A percentile compares a stretch with the other conserved stretches of the same genome.
Evolutionary conservation across 2,329 filamentous ascomycete species (phyloP).

Genomic region (Trichoderma koningii): DNA sequence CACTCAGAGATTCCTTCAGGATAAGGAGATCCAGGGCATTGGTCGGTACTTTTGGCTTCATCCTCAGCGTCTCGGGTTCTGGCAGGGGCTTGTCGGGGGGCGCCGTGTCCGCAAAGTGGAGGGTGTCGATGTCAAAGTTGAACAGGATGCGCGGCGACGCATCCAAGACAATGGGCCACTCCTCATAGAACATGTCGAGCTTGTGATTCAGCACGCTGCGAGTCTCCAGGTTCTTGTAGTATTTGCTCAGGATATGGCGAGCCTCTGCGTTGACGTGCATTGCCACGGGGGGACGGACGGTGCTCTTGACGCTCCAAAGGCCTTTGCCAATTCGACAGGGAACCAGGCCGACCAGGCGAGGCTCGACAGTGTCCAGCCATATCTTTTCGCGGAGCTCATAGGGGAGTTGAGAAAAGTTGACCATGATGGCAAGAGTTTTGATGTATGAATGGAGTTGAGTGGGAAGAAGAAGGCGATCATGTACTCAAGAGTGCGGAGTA

Average conservation of each 20-base stretch:
- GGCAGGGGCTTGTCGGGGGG: conserved; percentile 19
- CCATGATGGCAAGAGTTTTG: neutral
- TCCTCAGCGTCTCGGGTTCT: neutral
- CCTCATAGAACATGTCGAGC: neutral
- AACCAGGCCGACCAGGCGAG: conserved; percentile 10
- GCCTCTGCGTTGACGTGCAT: conserved; percentile 9
- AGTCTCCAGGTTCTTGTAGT: conserved; percentile 1
- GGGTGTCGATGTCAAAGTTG: conserved; percentile 23
- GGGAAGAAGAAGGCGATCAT: neutral
- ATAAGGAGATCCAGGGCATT: conserved; percentile 19
- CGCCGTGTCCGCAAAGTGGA: conserved; percentile 16
- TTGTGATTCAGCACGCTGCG: conserved; percentile 1
- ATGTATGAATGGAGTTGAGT: neutral
- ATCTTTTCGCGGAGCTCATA: conserved; percentile 21
- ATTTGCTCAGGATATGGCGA: neutral
- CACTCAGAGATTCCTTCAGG: conserved; percentile 5
- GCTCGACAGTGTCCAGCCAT: conserved; percentile 18
- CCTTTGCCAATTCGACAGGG: conserved; percentile 1
- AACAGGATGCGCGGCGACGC: conserved; percentile 6
- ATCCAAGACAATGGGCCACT: conserved; percentile 12
- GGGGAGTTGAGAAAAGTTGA: conserved; percentile 6
- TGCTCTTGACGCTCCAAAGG: conserved; percentile 12
- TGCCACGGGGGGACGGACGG: neutral
- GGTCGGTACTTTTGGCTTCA: neutral
- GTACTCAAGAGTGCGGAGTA: neutral